A percentile compares a stretch with the other conserved stretches of the same genome.
Conservation (phyloP, 495 filamentous ascomycete species). For the Aspergillus ellipticus region DNA sequence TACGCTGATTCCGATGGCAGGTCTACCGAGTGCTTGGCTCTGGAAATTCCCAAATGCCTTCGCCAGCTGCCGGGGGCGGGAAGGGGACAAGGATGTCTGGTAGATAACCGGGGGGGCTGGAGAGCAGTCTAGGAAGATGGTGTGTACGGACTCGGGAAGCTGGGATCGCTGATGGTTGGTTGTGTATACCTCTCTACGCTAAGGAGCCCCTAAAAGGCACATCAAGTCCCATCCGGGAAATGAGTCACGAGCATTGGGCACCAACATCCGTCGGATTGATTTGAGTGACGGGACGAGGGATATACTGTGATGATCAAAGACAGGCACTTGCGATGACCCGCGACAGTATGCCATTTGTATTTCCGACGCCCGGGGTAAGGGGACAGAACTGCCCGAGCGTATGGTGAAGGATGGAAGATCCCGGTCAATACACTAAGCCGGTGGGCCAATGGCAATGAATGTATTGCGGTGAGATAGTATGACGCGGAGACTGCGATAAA, state of each 20-base stretch:
- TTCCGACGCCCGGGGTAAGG: not conserved
- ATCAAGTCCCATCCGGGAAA: not conserved
- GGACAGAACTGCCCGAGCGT: not conserved
- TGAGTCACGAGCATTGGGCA: not conserved
- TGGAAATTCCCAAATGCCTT: not conserved
- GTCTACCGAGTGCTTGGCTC: not conserved
- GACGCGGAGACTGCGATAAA: conserved; percentile 12
- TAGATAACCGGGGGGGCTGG: not conserved
- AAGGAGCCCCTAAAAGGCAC: not conserved
- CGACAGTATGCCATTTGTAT: not conserved
- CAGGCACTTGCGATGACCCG: not conserved
- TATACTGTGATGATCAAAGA: not conserved
- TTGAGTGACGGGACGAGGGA: not conserved
- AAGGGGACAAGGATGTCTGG: not conserved
- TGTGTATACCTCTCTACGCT: too few species aligned
- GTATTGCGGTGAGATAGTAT: conserved; percentile 2
- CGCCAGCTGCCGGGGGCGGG: not conserved
- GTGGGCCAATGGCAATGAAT: not conserved
- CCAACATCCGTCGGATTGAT: not conserved
- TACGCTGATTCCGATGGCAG: not conserved
- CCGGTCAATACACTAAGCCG: not conserved
- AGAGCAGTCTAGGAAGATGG: not conserved
- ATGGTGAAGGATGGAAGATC: not conserved
- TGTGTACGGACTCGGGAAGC: not conserved
- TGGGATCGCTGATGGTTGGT: not conserved